phyloP scores from a whole-genome alignment of 805 yeast genomes.

The Wickerhamiella qilinensis region DNA sequence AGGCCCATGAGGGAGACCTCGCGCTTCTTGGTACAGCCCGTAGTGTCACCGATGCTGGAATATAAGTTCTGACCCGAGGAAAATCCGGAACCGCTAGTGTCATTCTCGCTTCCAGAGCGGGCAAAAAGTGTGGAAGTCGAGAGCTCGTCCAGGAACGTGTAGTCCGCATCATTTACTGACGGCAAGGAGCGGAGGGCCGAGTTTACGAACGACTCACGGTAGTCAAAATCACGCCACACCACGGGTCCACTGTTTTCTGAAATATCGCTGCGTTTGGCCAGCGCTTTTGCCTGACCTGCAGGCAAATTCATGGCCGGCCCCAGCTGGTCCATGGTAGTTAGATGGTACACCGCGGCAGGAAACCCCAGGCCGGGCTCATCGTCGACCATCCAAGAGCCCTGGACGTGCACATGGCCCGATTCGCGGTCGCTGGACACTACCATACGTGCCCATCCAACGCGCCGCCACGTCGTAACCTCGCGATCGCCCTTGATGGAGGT shows the following conservation, averaged over 20 bases:
- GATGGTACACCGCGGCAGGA: conserved; percentile 16
- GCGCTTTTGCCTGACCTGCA: background rate
- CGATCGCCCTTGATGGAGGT: conserved; percentile 8
- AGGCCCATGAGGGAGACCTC: conserved; percentile 23
- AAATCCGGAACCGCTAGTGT: conserved; percentile 15
- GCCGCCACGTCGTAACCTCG: conserved; percentile 7
- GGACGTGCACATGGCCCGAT: background rate
- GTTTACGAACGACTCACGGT: conserved; percentile 2
- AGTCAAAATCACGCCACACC: conserved; percentile 19
- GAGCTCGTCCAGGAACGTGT: conserved; percentile 2
- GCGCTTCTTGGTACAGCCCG: conserved; percentile 21
- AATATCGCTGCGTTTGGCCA: conserved; percentile 4
- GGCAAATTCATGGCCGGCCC: conserved; percentile 3
- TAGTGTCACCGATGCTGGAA: conserved; percentile 17
- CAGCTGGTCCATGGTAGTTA: conserved; percentile 8
- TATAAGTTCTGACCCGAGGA: conserved; percentile 15
- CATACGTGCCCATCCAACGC: conserved; percentile 22
- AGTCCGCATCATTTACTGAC: conserved; percentile 3
- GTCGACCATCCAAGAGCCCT: conserved; percentile 21
- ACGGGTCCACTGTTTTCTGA: conserved; percentile 6
- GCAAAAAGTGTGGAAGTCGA: conserved; percentile 1
- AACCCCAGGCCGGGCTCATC: conserved; percentile 19
- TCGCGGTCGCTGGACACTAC: conserved; percentile 12
- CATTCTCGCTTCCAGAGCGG: conserved; percentile 11
- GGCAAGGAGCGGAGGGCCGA: conserved; percentile 1